These are phyloP conservation scores for Turnera subulata DNA, from an alignment of 345 rosid species.

Conservation along the genomic window DNA sequence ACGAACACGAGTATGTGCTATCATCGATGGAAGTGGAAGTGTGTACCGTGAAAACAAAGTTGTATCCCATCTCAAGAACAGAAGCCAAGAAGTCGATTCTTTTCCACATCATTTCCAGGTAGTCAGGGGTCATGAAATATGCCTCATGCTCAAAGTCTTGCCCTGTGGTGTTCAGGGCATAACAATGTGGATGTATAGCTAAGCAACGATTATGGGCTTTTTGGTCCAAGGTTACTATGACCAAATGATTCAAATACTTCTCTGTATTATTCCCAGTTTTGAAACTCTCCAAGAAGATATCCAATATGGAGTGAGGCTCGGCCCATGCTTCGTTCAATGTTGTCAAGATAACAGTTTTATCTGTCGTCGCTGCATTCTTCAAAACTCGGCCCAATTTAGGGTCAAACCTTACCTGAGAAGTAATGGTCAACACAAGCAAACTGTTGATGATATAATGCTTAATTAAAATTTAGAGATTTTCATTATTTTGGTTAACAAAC, in stretches of 20 bases:
- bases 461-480: too few relatives aligned
- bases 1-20: too few relatives aligned
- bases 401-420: not conserved
- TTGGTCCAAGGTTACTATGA: slow-evolving; percentile 47
- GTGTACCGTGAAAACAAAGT: slow-evolving; percentile 61
- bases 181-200: slow-evolving; percentile 44
- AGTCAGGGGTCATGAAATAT: slow-evolving; percentile 44
- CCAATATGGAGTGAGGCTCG: slow-evolving; percentile 47
- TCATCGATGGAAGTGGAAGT: not conserved
- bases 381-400: not conserved
- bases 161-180: slow-evolving; percentile 26
- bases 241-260: slow-evolving; percentile 40
- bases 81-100: slow-evolving; percentile 43
- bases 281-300: slow-evolving; percentile 57
- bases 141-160: slow-evolving; percentile 42
- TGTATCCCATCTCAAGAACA: slow-evolving; percentile 53
- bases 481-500: too few relatives aligned
- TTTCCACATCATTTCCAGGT: slow-evolving; percentile 72
- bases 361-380: slow-evolving; percentile 19
- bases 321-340: slow-evolving; percentile 70
- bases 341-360: slow-evolving; percentile 57
- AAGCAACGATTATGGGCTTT: slow-evolving; percentile 50
- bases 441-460: too few relatives aligned
- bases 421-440: not conserved
- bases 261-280: slow-evolving; percentile 40